Base-by-base conservation (phyloP, 805 yeast genomes). In the Nakazawaea populi region DNA sequence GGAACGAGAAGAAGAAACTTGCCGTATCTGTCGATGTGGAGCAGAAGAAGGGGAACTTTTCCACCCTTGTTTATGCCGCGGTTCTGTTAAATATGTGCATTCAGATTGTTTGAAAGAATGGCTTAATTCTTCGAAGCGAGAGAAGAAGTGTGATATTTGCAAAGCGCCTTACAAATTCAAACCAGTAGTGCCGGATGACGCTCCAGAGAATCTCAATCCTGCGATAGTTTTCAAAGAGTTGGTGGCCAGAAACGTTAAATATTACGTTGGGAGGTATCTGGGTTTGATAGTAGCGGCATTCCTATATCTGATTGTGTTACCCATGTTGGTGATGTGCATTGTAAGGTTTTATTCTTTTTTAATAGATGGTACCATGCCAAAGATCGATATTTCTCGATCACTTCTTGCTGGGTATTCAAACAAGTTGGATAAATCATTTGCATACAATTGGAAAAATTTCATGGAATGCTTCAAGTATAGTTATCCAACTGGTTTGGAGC, bases 1-100 rank as follows among this genome's bases (percentile, higher is more conserved):
- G 32, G 44, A 32, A 6, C 11, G 24, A 38, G 69, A 66, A 36
- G 85, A 76, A 53, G 75, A 73, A 34, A 76, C 85, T 3, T 94
- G 99, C 67, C 85, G 99, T 54, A 91, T 94, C 44, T 94, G 99
- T 64, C 85, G 97, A 48, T 92, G 96, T 38, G 98, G 89, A 59
- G 91, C 80, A n/a, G 80, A 94, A 0, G 70, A 68, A 0, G 81
- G 77, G 1, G 89, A 87, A 56, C 71, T 94, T 44, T 85, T 79
- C 56, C 91, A 87, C 65, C 99, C 99, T 3, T 94, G 99, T 68
- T 84, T 80, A 60, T 94, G 99, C 68, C 76, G 89, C 48, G 99
- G 99, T 1, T 86, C 96, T 11, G 95, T 94, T 64, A 86, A 85
- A 63, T 91, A 83, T 60, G 88, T 94, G 49, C 99, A 94, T 65